A percentile compares a stretch with the other conserved stretches of the same genome.
phyloP scores from a whole-genome alignment of 371 early-diverging fungal genomes.

The Rhizopus delemar region DNA sequence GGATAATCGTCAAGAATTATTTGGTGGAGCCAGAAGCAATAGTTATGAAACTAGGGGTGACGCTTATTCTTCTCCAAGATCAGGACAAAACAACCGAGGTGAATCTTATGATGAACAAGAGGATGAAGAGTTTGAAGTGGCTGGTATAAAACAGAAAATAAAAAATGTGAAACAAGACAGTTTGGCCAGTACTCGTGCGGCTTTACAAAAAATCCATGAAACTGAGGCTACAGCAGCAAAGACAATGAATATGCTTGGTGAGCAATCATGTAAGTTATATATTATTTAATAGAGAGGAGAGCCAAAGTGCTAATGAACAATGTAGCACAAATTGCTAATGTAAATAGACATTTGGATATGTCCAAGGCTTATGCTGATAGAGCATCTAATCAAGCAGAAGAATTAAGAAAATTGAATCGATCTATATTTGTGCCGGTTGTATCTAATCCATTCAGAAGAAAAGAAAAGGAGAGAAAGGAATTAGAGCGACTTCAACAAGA shows the following conservation, averaged over 20 bases:
- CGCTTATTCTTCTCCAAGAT: slow-evolving; percentile 13
- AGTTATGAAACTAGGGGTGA: neutral
- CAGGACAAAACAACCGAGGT: slow-evolving; percentile 3
- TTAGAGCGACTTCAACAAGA: slow-evolving; percentile 52
- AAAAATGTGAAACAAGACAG: slow-evolving; percentile 72
- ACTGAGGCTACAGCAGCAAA: slow-evolving; percentile 64
- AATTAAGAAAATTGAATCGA: slow-evolving; percentile 77
- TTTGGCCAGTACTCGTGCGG: slow-evolving; percentile 69
- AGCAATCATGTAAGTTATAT: slow-evolving; percentile 56
- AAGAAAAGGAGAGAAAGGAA: slow-evolving; percentile 61
- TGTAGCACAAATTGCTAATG: slow-evolving; percentile 57
- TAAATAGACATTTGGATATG: slow-evolving; percentile 72
- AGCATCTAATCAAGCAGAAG: slow-evolving; percentile 70
- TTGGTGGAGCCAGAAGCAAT: neutral
- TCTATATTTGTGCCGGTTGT: slow-evolving; percentile 77
- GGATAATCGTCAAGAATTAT: neutral
- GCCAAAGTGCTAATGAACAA: too few relatives aligned
- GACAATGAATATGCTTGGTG: slow-evolving; percentile 66
- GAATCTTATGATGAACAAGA: slow-evolving; percentile 30
- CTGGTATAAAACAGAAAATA: slow-evolving; percentile 65
- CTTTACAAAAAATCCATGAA: slow-evolving; percentile 66
- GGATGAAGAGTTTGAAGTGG: slow-evolving; percentile 66
- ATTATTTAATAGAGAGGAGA: neutral
- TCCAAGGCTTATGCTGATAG: slow-evolving; percentile 74
- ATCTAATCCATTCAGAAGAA: slow-evolving; percentile 63